Base-by-base conservation (phyloP, 2,329 filamentous ascomycete species). In the Claviceps maximensis region DNA sequence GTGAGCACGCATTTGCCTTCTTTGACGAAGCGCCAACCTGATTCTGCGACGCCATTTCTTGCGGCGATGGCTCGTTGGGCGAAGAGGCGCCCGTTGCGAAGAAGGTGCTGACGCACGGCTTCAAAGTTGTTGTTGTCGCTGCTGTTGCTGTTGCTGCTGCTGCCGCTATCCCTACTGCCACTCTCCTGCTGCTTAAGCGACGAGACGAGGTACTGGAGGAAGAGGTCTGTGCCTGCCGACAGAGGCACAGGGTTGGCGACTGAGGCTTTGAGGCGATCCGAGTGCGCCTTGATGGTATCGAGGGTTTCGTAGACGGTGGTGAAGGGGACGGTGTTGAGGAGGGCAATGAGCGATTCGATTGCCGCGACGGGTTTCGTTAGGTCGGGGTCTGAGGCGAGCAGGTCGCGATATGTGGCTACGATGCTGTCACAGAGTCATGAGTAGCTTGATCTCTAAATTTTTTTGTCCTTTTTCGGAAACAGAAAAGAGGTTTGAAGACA, bases 301-400 rank as follows among this genome's bases (percentile, higher is more conserved):
- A 97, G 85, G 38, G 91, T 96, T 74, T 98, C 93, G 71, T 86
- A 91, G 62, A 95, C 88, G 54, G 93, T 98, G 23, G 84, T 86
- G 7, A 89, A 84, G 57, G 84, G 83, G 47, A 84, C 86, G 58
- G 86, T 79, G 63, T 85, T 84, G 55, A 97, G 86, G 56, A 93
- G 84, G 64, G 86, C 82, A 60, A 97, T 93, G 55, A 98, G 78
- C 29, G 89, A 84, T 71, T 95, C 88, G 65, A 95, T 95, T 55
- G 90, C 89, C 21, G 93, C 93, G 53, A 98, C 87, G 57, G 93
- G 90, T 81, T 95, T 96, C 38, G 91, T 96, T 51, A 97, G 78
- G 57, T 95, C 87, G 12, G 86, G 78, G 67, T 97, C 89, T 50
- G 76, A 73, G 56, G 70, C 67, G 49, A 82, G 75, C 55, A 81